Evolutionary conservation across 768 basidiomycete genomes (phyloP), one percentile per base, ranked within the genome.

Genomic region (Rhodotorula babjevae): DNA sequence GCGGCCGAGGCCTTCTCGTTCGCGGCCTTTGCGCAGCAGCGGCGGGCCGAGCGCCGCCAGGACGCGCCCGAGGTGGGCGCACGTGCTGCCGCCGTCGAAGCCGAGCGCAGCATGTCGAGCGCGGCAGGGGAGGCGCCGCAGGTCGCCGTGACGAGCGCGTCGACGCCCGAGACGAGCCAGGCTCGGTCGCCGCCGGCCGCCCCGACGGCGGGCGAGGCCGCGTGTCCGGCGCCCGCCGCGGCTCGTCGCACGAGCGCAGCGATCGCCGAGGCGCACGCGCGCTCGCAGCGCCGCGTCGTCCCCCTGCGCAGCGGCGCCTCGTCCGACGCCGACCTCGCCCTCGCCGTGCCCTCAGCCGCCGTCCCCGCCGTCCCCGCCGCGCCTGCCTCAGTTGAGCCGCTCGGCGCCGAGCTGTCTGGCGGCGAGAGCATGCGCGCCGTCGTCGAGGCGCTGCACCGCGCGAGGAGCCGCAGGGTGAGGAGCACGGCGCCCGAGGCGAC

Each of bases 271-370:
- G 71, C 67, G 7, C 44, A 36, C 42, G 47, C 61, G 36, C 56
- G 71, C 27, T 29, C n/a, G 8, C 71, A 68, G 55, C 62, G 71
- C 5, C 52, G 15, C 19, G 64, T 72, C 59, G 63, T 63, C 4
- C 71, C 52, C 9, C 61, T 72, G 27, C 71, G 29, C 40, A 11
- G 36, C 36, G 36, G 36, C 36, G 36, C 36, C 36, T 36, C 36
- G 36, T 36, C 36, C 36, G 36, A 36, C 36, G 36, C 36, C 36
- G 36, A 36, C 36, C 36, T 36, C 36, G 36, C 5, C 36, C 5
- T 36, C 36, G 36, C 36, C 9, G 36, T 9, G 36, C 36, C 36
- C 36, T 36, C 36, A 9, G 52, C 4, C 52, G 19, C n/a, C n/a
- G n/a, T n/a, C n/a, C n/a, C n/a, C n/a, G n/a, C n/a, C n/a, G n/a